Percentiles rank a stretch among this genome's conserved stretches.
phyloP scores from a whole-genome alignment of 768 basidiomycete species.

The Naematelia encephala region DNA sequence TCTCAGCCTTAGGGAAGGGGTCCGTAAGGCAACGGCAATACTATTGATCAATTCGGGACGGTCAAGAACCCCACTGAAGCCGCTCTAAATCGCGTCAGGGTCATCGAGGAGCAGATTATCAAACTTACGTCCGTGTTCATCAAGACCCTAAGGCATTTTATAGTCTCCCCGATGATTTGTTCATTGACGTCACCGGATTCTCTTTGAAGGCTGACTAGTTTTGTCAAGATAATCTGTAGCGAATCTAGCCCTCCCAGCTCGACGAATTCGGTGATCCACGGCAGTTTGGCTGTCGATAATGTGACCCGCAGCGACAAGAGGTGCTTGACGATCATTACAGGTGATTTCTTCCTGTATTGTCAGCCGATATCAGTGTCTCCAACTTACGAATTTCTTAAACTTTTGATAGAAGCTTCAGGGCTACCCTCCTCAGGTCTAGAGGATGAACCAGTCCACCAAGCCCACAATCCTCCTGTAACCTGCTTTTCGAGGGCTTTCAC shows the following conservation, averaged over 20 bases:
- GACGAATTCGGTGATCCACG: slow-evolving; percentile 78
- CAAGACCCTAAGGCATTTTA: slow-evolving; percentile 75
- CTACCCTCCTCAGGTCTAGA: slow-evolving; percentile 54
- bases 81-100: slow-evolving; percentile 57
- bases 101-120: too few species aligned
- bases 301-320: slow-evolving; percentile 79
- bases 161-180: slow-evolving; percentile 65
- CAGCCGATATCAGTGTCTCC: background rate
- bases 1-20: slow-evolving; percentile 65
- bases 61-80: slow-evolving; percentile 65
- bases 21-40: slow-evolving; percentile 68
- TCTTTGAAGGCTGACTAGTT: background rate
- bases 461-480: slow-evolving; percentile 70
- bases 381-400: slow-evolving; percentile 20
- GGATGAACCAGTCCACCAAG: slow-evolving; percentile 69
- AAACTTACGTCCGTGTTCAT: slow-evolving; percentile 75
- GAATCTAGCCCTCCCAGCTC: slow-evolving; percentile 63
- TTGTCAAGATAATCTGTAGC: slow-evolving; percentile 46
- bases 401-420: slow-evolving; percentile 24
- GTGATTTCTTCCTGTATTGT: slow-evolving; percentile 1
- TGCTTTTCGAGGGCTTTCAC: slow-evolving; percentile 30
- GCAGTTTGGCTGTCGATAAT: slow-evolving; percentile 73
- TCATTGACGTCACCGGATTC: slow-evolving; percentile 63
- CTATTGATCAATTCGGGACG: slow-evolving; percentile 67
- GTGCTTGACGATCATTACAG: slow-evolving; percentile 71